Evolutionary conservation across 1,284 basidiomycete genomes (phyloP).

Genomic region (Marasmius sp.): DNA sequence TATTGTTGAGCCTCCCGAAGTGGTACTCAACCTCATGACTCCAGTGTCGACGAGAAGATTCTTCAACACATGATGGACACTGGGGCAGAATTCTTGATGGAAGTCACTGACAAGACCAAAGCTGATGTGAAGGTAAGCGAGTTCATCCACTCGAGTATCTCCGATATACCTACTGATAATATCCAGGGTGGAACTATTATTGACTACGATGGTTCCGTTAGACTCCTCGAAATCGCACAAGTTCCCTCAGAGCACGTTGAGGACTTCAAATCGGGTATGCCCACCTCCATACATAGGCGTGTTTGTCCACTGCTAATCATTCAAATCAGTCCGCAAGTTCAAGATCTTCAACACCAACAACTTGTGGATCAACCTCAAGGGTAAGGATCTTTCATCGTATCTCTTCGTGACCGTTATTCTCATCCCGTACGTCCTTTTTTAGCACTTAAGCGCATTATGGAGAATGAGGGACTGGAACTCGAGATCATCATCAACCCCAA

Average conservation of each 20-base stretch:
- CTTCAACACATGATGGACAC: conserved; percentile 90
- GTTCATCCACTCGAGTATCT: not conserved
- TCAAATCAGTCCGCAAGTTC: conserved; percentile 78
- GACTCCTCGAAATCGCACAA: conserved; percentile 97
- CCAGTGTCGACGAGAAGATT: conserved; percentile 78
- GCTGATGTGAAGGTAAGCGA: conserved; percentile 86
- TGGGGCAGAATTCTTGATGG: conserved; percentile 93
- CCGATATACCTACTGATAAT: not conserved
- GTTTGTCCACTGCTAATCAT: conserved; percentile 18
- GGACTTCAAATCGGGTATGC: conserved; percentile 88
- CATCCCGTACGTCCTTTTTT: conserved; percentile 11
- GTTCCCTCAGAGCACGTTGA: conserved; percentile 97
- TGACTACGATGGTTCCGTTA: conserved; percentile 93
- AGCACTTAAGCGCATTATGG: conserved; percentile 94
- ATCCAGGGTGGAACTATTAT: conserved; percentile 91
- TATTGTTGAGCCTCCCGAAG: conserved; percentile 13
- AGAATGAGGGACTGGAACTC: conserved; percentile 87
- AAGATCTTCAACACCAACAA: conserved; percentile 99
- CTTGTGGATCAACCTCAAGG: conserved; percentile 92
- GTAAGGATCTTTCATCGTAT: conserved; percentile 27
- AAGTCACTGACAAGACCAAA: conserved; percentile 99
- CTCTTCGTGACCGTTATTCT: conserved; percentile 4
- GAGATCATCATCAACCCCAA: conserved; percentile 97
- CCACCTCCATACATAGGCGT: not conserved
- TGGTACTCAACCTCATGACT: conserved; percentile 8